These are phyloP conservation scores for Coemansia asiatica DNA, from an alignment of 192 early-diverging fungal genomes.

Conservation along the genomic window DNA sequence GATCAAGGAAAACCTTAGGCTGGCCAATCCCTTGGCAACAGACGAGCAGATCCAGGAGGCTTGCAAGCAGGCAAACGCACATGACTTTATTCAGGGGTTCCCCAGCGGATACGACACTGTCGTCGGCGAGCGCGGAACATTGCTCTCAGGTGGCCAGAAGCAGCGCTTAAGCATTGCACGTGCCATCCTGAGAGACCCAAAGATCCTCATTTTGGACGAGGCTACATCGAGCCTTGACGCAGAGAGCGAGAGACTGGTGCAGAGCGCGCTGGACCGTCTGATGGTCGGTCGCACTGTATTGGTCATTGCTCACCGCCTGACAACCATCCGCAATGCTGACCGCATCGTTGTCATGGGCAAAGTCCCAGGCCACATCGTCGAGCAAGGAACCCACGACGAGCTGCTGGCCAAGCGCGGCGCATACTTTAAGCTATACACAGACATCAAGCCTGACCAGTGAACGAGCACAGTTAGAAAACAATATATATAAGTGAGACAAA, in stretches of 20 bases:
- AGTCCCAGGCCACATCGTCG: slow-evolving; percentile 53
- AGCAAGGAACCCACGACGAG: slow-evolving; percentile 52
- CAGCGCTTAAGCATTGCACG: slow-evolving; percentile 64
- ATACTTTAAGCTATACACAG: slow-evolving; percentile 43
- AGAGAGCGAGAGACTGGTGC: slow-evolving; percentile 70
- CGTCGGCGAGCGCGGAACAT: slow-evolving; percentile 56
- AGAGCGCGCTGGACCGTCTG: slow-evolving; percentile 70
- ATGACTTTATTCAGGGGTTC: slow-evolving; percentile 61
- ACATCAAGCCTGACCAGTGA: slow-evolving; percentile 7
- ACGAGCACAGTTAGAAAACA: not conserved
- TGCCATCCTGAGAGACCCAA: slow-evolving; percentile 61
- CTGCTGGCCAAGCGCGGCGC: slow-evolving; percentile 45
- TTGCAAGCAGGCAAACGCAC: slow-evolving; percentile 73
- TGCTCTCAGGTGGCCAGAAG: slow-evolving; percentile 64
- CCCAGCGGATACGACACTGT: slow-evolving; percentile 59
- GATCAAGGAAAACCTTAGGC: slow-evolving; percentile 73
- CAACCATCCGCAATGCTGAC: slow-evolving; percentile 78
- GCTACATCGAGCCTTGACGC: slow-evolving; percentile 76
- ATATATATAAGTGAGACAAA: not conserved
- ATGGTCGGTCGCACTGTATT: slow-evolving; percentile 78
- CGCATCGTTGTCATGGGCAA: slow-evolving; percentile 71
- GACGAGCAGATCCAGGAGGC: slow-evolving; percentile 66
- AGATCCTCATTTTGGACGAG: slow-evolving; percentile 79
- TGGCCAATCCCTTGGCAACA: slow-evolving; percentile 62
- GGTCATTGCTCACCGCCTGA: slow-evolving; percentile 80